These are phyloP conservation scores for Leishmania guyanensis DNA, from an alignment of 208 protist species.

Conservation along the genomic window DNA sequence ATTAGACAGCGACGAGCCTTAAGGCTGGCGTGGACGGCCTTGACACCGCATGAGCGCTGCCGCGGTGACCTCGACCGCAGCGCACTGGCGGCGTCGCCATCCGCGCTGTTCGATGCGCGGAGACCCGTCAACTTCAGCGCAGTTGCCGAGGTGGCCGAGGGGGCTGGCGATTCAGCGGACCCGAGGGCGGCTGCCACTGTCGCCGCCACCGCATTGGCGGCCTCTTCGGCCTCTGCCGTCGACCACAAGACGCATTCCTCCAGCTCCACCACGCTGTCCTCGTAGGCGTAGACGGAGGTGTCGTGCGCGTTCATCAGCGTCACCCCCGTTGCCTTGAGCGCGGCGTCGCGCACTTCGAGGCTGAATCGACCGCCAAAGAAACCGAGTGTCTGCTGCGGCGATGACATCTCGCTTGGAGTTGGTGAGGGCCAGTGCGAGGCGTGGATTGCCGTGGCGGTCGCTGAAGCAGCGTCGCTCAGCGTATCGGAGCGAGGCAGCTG, in stretches of 20 bases:
- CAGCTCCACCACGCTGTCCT: conserved; percentile 48
- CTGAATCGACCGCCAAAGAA: conserved; percentile 69
- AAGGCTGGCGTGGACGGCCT: conserved; percentile 45
- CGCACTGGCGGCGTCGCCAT: not conserved
- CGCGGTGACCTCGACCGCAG: conserved; percentile 1
- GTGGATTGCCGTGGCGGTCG: not conserved
- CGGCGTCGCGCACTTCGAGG: conserved; percentile 60
- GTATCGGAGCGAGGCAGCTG: conserved; percentile 5
- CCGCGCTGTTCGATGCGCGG: not conserved
- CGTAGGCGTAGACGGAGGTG: conserved; percentile 69
- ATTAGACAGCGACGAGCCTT: conserved; percentile 47
- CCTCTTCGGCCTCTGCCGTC: conserved; percentile 28
- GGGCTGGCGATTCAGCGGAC: not conserved
- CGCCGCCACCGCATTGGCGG: conserved; percentile 6
- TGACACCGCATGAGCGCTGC: conserved; percentile 51
- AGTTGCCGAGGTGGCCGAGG: not conserved
- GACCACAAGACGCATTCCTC: conserved; percentile 57
- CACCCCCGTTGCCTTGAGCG: conserved; percentile 46
- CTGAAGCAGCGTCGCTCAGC: conserved; percentile 1
- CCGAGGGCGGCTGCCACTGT: not conserved
- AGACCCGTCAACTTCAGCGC: not conserved
- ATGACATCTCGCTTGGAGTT: not conserved
- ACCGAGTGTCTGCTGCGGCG: conserved; percentile 10
- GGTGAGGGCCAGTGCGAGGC: not conserved
- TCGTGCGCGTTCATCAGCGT: conserved; percentile 50